Conservation (phyloP, 2,329 filamentous ascomycete genomes). For the Aspergillus amoenus region DNA sequence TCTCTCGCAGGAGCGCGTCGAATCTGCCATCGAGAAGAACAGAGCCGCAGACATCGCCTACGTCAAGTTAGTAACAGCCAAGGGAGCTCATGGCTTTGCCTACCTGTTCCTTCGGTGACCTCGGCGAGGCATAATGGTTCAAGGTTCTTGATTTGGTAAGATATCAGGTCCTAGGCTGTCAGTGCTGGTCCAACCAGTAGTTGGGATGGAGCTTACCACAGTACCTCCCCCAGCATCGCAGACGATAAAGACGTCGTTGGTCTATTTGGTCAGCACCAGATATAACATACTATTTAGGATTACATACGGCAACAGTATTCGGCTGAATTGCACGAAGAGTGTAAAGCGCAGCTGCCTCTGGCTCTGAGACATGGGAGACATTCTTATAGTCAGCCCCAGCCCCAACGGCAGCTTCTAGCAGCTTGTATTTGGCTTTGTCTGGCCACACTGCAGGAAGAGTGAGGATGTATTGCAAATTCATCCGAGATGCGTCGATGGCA, state of each 20-base stretch:
- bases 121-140: conserved; percentile 28
- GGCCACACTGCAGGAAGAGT: conserved; percentile 37
- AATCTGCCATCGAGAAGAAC: conserved; percentile 31
- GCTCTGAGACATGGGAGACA: conserved; percentile 23
- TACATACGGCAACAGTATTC: conserved; percentile 23
- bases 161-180: conserved; percentile 31
- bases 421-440: conserved; percentile 33
- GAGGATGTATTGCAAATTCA: conserved; percentile 26
- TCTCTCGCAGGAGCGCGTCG: conserved; percentile 22
- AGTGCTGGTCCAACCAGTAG: background rate
- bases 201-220: conserved; percentile 21
- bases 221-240: conserved; percentile 43
- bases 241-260: conserved; percentile 32
- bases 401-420: conserved; percentile 20
- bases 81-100: background rate
- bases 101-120: conserved; percentile 29
- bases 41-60: conserved; percentile 33
- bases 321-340: conserved; percentile 27
- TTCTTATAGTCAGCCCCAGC: conserved; percentile 13
- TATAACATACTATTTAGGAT: too few species aligned
- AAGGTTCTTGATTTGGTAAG: conserved; percentile 26
- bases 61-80: background rate
- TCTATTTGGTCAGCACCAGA: conserved; percentile 11
- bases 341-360: conserved; percentile 35
- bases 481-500: conserved; percentile 7